Evolutionary conservation across 305 asterid species (phyloP), one percentile per base, ranked within the genome.

Genomic region (Fraxinus sp.): DNA sequence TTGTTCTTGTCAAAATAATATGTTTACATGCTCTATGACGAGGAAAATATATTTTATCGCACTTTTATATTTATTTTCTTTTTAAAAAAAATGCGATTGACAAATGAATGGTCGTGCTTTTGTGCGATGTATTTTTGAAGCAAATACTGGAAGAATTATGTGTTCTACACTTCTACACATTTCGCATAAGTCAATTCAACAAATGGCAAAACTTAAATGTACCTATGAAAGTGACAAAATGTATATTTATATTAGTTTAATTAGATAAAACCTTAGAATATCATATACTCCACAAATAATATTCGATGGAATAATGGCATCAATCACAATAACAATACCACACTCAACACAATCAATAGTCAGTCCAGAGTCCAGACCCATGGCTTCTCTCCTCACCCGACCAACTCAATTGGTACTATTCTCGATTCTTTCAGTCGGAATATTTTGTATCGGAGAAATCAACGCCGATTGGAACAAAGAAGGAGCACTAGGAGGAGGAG

Each of bases 361-460:
- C 84, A 14, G 79, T 5, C 75, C 30, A 26, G 30, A 32, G 5
- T 32, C 32, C 66, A 43, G 84, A 57, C 55, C 87, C 5, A 94
- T 93, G 97, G 91, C 88, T 86, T 83, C 87, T 84, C 81, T 81
- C 82, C 77, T 73, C 78, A n/a, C 33, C 78, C 84, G 83, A 41
- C 78, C 75, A 28, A 16, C 73, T 36, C 83, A 86, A 79, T 57
- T 82, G 81, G 74, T 85, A n/a, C n/a, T 87, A n/a, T 41, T 88
- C 71, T 35, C 88, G 26, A n/a, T 86, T 81, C 3, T 93, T 7
- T 81, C 84, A 78, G 74, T 87, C 70, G 90, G 89, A 57, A 81
- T 88, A 79, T 77, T 81, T 20, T 85, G 86, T 84, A 22, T 77
- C 2, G 82, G 83, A 18, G 88, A 79, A 74, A 81, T 85, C 83